phyloP scores from a whole-genome alignment of 2,329 filamentous ascomycete species.

The Eutypa lata region DNA sequence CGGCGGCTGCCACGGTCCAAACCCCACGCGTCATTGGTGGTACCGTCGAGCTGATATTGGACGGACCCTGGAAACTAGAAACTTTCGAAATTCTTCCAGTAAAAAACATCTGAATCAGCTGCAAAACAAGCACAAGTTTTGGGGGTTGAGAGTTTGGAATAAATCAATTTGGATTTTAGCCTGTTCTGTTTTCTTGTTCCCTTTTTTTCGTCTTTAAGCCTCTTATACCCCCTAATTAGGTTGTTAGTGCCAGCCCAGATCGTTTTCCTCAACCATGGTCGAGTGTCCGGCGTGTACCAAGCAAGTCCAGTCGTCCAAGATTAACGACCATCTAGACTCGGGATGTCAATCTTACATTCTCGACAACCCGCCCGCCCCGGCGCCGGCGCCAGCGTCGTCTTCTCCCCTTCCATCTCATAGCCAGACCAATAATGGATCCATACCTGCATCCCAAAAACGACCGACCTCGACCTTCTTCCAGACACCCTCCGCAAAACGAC shows the following conservation, averaged over 20 bases:
- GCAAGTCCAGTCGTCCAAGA: conserved; percentile 66
- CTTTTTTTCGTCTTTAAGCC: background rate
- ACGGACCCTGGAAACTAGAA: too few species aligned
- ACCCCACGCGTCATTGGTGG: too few species aligned
- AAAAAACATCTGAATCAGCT: too few species aligned
- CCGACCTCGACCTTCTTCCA: conserved; percentile 59
- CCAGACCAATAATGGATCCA: conserved; percentile 29
- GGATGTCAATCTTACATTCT: conserved; percentile 68
- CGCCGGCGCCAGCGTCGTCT: conserved; percentile 19
- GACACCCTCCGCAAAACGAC: conserved; percentile 56
- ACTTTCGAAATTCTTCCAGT: too few species aligned
- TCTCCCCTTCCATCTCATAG: conserved; percentile 31
- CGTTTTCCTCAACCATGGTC: conserved; percentile 42
- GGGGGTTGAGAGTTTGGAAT: background rate
- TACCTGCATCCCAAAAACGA: conserved; percentile 48
- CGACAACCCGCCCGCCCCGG: conserved; percentile 36
- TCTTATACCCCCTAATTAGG: background rate
- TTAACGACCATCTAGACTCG: conserved; percentile 90
- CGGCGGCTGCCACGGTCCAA: too few species aligned
- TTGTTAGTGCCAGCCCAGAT: too few species aligned
- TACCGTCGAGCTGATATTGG: too few species aligned
- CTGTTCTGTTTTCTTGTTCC: background rate
- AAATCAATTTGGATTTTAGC: too few species aligned
- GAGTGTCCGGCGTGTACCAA: conserved; percentile 80
- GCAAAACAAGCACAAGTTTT: background rate